Evolutionary conservation across 2,329 filamentous ascomycete genomes (phyloP), one percentile per base, ranked within the genome.

Genomic region (Ophiostoma novo-ulmi): DNA sequence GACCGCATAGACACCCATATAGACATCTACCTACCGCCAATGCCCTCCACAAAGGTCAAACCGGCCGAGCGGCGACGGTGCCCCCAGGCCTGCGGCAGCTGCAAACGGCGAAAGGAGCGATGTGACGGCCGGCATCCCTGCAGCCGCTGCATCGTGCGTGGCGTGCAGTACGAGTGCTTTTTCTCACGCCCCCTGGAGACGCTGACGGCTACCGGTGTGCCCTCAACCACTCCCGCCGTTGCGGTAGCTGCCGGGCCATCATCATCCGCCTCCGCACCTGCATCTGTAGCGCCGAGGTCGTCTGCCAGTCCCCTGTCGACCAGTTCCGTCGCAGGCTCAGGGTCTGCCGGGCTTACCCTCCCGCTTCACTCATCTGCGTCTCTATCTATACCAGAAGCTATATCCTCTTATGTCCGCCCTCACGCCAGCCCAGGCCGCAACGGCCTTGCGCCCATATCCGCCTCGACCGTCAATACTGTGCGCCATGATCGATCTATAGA

Each of bases 91-190:
- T 78, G 77, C 70, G 58, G 66, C 20, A 76, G 69, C 67, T 78
- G 77, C 71, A 77, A 77, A 71, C 75, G 75, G 7, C 75, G 77
- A 41, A 78, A 78, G 55, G 75, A 78, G 69, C 75, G 76, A 13
- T 78, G 77, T 72, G 75, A 77, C 39, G 77, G 76, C 48, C 72
- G 69, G 5, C 73, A 73, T 63, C 76, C 77, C 10, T 78, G 77
- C 67, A 68, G 73, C 48, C 74, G 77, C 36, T 78, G 77, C 71
- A 70, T 74, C 35, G 69, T 70, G 7, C 74, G 77, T 17, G 69
- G 73, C 38, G 75, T 77, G 17, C 69, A 71, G 22, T 69, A 58
- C 66, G 73, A 74, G 8, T 78, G 77, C 72, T 69, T 26, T 67
- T 75, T 76, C 55, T 71, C 70, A 17, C 69, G 70, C 3, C 70